Evolutionary conservation across 148 eudicot genomes (phyloP).

Genomic region (Oxyria digyna): DNA sequence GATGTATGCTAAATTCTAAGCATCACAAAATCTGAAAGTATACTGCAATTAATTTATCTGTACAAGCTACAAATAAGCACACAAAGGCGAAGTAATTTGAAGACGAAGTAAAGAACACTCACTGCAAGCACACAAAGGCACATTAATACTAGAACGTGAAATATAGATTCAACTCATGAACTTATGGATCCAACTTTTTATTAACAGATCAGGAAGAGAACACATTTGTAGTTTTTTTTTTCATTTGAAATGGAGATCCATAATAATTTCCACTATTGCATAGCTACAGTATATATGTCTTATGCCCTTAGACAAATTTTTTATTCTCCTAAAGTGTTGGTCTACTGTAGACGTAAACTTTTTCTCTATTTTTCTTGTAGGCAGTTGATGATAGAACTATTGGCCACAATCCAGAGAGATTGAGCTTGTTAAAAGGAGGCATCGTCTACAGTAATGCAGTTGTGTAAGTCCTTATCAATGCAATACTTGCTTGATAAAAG

Average conservation of each 20-base stretch:
- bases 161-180: not conserved
- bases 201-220: not conserved
- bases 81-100: too few relatives aligned
- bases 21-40: not conserved
- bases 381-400: constrained; percentile 83
- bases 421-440: constrained; percentile 83
- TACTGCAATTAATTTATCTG: not conserved
- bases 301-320: not conserved
- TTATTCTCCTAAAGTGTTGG: not conserved
- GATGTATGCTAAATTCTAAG: not conserved
- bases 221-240: not conserved
- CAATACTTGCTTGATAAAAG: too few relatives aligned
- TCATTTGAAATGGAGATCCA: not conserved
- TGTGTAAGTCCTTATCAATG: constrained; percentile 39
- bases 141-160: not conserved
- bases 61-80: not conserved
- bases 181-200: not conserved
- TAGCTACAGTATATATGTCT: not conserved
- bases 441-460: constrained; percentile 77
- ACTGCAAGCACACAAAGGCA: not conserved
- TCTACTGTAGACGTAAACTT: not conserved
- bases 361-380: constrained; percentile 21
- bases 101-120: not conserved
- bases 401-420: constrained; percentile 90
- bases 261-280: not conserved